Conservation (phyloP, 148 eudicot species). For the Vaccinium darrowii region DNA sequence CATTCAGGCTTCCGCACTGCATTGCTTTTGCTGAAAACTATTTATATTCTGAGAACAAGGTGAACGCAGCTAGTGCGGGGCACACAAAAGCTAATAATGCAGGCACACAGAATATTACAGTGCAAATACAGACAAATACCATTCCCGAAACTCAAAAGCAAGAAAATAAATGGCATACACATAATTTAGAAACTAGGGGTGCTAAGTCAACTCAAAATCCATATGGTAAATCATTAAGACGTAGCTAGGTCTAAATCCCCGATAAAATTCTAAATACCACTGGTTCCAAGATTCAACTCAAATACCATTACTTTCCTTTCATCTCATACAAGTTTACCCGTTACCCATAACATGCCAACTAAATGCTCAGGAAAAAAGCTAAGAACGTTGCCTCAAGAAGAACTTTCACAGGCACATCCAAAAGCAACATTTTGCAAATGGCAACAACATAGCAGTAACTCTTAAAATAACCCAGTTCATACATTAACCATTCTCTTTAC, state of each 20-base stretch:
- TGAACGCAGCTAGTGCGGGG: not conserved
- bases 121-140: not conserved
- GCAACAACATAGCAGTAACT: not conserved
- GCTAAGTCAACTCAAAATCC: not conserved
- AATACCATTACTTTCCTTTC: not conserved
- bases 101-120: not conserved
- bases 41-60: not conserved
- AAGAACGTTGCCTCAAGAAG: not conserved
- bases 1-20: not conserved
- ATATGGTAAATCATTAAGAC: not conserved
- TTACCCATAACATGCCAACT: not conserved
- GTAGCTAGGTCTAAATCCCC: not conserved
- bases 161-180: not conserved
- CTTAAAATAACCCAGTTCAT: not conserved
- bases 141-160: not conserved
- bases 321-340: not conserved
- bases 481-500: not conserved
- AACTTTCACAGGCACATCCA: not conserved
- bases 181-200: not conserved
- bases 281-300: not conserved
- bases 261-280: not conserved
- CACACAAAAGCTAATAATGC: not conserved
- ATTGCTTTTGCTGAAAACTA: not conserved
- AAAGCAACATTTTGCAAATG: not conserved
- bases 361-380: not conserved